A percentile compares a stretch with the other conserved stretches of the same genome.
These are phyloP conservation scores for Ascosphaera aggregata DNA, from an alignment of 2,329 filamentous ascomycete species.

Conservation along the genomic window DNA sequence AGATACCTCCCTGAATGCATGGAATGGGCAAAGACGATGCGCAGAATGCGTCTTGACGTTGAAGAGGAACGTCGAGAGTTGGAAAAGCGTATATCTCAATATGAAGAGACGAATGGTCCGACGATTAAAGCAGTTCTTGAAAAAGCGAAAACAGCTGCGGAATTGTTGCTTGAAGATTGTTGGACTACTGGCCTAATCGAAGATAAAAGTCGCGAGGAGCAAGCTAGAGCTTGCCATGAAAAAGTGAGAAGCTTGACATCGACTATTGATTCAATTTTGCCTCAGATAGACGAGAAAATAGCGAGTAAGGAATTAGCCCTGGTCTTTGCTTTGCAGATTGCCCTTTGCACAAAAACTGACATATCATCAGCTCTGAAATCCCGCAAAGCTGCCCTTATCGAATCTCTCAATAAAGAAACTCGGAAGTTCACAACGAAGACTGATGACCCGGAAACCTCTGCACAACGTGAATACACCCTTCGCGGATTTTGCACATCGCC, in stretches of 20 bases:
- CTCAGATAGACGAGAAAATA: constrained; percentile 17
- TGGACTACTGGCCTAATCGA: constrained; percentile 3
- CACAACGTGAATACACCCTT: constrained; percentile 28
- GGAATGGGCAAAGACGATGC: constrained; percentile 23
- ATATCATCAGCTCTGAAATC: constrained; percentile 16
- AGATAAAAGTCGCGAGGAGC: not conserved
- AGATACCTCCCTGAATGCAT: constrained; percentile 32
- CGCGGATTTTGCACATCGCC: constrained; percentile 34
- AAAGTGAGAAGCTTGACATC: not conserved
- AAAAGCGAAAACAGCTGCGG: constrained; percentile 13
- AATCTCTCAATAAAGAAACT: constrained; percentile 21
- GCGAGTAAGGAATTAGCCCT: constrained; percentile 12
- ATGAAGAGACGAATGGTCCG: constrained; percentile 6
- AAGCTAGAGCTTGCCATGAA: not conserved
- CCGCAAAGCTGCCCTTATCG: constrained; percentile 17
- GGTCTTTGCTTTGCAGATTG: not conserved
- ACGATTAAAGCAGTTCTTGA: constrained; percentile 13
- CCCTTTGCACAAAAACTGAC: not conserved
- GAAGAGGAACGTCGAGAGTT: constrained; percentile 13
- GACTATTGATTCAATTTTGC: constrained; percentile 4
- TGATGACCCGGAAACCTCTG: constrained; percentile 16
- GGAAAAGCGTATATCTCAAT: constrained; percentile 10
- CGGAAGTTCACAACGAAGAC: constrained; percentile 23
- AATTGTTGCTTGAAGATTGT: constrained; percentile 9
- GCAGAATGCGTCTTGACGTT: constrained; percentile 15